Base-by-base conservation (phyloP, 106 monocot genomes). In the Agapanthus africanus region DNA sequence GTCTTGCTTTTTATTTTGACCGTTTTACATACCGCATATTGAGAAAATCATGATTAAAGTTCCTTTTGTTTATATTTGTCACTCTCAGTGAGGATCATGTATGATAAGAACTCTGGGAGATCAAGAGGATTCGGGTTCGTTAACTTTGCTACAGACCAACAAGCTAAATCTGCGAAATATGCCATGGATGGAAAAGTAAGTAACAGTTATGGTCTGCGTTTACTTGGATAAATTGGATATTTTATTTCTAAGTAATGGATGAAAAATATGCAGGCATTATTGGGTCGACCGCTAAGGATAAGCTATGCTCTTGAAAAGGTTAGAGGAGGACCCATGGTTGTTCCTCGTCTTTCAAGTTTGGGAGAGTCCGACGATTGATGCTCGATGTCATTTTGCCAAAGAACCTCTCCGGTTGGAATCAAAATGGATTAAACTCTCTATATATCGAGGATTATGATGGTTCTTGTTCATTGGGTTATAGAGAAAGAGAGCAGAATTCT, bases 101-200 rank as follows among this genome's bases (percentile, higher is more conserved):
- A 94, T 63, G 94, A 94, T 68, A 90, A 85, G 71, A 85, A 81
- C 69, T 83, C 87, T 65, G 94, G 94, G 35, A 87, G 94, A 59
- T 88, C 90, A 68, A 90, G 94, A 78, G 94, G 94, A 27, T 94
- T 94, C 56, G 94, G 94, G 4, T 94, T 94, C 66, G 79, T 94
- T 34, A 68, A 85, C 35, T 94, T 94, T 63, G 66, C 90, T 21
- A 69, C 52, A 14, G 80, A 80, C 30, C 36, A 79, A 32, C 81
- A 85, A 61, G 94, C 94, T 40, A 80, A 69, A 69, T 72, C 44
- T 54, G 94, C 94, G 33, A 94, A 85, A 78, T 71, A 85, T 72
- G 94, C 87, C 69, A 91, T 94, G 90, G 90, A 94, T 88, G 90
- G 94, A 70, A 94, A 94, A 83, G 94, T 90, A 79, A 66, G 13